These are phyloP conservation scores for Halteria grandinella DNA, from an alignment of 73 alveolate species.

Conservation along the genomic window DNA sequence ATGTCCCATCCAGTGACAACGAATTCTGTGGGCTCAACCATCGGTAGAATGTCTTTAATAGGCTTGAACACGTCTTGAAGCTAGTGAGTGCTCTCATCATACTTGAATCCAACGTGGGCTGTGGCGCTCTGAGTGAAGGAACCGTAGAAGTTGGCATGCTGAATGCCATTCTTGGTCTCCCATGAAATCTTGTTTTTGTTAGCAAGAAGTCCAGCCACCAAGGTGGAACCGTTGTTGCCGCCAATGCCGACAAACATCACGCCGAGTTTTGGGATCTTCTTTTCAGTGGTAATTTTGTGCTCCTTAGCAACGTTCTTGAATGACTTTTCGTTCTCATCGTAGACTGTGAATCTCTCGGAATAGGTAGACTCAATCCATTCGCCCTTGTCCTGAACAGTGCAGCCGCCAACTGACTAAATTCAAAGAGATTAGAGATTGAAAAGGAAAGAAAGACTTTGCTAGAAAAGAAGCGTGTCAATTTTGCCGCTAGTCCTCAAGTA, in stretches of 20 bases:
- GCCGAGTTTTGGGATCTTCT: constrained; percentile 89
- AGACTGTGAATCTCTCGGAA: neutral
- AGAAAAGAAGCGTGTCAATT: too few species aligned
- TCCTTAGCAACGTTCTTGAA: constrained; percentile 1
- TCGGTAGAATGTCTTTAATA: constrained; percentile 86
- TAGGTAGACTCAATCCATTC: too few species aligned
- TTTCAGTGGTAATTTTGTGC: constrained; percentile 78
- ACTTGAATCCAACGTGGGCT: constrained; percentile 80
- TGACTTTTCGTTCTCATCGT: neutral
- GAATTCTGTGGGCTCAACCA: constrained; percentile 92
- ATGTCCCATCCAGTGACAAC: constrained; percentile 96
- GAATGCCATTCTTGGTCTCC: constrained; percentile 92
- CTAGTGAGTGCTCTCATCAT: constrained; percentile 8
- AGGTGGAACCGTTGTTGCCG: constrained; percentile 97
- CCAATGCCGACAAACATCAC: constrained; percentile 96
- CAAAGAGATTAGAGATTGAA: too few species aligned
- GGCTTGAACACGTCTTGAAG: constrained; percentile 90
- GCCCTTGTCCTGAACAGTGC: too few species aligned
- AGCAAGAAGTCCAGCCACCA: constrained; percentile 87
- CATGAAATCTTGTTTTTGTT: constrained; percentile 72
- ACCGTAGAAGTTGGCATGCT: constrained; percentile 92
- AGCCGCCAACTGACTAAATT: too few species aligned
- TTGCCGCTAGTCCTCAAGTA: too few species aligned
- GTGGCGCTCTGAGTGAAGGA: constrained; percentile 91
- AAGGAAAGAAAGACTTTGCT: too few species aligned